phyloP scores from a whole-genome alignment of 225 moss, liverwort and hornwort species.

The Pleurozium schreberi region DNA sequence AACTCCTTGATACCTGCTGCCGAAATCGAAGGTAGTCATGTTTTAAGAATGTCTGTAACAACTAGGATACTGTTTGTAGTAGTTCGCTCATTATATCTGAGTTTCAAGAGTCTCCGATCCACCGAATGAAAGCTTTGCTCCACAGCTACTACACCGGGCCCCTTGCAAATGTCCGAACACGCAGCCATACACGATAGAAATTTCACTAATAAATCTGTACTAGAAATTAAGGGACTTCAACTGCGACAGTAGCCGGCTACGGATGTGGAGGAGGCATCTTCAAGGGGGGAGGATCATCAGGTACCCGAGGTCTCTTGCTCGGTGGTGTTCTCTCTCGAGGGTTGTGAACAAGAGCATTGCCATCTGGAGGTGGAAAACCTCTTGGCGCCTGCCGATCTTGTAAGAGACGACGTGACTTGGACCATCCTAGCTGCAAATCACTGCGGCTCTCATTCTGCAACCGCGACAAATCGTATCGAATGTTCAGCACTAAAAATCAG shows the following conservation, averaged over 20 bases:
- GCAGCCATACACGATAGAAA: neutral
- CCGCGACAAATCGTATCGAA: neutral
- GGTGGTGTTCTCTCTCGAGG: neutral
- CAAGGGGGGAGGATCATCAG: neutral
- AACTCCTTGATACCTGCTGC: neutral
- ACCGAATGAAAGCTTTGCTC: neutral
- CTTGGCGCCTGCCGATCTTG: conserved; percentile 2
- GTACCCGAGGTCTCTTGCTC: neutral
- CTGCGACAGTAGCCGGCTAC: neutral
- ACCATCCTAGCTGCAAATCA: neutral
- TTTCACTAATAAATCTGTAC: no score
- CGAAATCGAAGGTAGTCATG: neutral
- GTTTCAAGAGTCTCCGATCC: neutral
- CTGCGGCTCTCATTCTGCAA: neutral
- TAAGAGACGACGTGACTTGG: neutral
- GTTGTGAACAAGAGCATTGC: conserved; percentile 1
- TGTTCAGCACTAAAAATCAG: neutral
- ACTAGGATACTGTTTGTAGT: neutral
- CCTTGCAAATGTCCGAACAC: neutral
- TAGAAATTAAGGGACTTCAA: neutral
- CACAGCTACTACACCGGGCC: neutral
- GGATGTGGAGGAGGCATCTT: conserved; percentile 4
- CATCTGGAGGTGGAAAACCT: conserved; percentile 9
- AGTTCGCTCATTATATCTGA: neutral
- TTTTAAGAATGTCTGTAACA: neutral